Conservation (phyloP, 2,329 filamentous ascomycete genomes). For the Curvularia spicifera region DNA sequence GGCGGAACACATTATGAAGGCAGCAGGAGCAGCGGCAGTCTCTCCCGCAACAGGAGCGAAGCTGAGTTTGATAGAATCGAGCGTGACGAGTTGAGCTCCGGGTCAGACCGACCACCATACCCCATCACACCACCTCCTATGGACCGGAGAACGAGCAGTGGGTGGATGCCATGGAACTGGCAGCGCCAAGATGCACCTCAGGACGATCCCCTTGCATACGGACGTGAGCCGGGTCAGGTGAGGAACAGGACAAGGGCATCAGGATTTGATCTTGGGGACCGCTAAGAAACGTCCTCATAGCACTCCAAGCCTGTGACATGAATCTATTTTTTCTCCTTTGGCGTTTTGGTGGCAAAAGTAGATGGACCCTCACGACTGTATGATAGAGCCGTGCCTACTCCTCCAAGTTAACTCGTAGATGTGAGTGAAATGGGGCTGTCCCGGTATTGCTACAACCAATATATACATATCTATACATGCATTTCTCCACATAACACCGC, state of each 20-base stretch:
- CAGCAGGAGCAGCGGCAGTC: constrained; percentile 45
- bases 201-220: constrained; percentile 47
- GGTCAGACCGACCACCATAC: constrained; percentile 56
- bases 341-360: constrained; percentile 15
- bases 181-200: constrained; percentile 29
- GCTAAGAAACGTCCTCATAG: constrained; percentile 25
- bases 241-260: constrained; percentile 35
- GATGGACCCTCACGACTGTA: constrained; percentile 13
- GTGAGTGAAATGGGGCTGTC: constrained; percentile 4
- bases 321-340: constrained; percentile 4
- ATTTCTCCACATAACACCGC: neutral
- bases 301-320: constrained; percentile 11
- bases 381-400: constrained; percentile 8
- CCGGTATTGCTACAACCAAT: constrained; percentile 4
- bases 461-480: constrained; percentile 8
- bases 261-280: constrained; percentile 45
- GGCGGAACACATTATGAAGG: constrained; percentile 57
- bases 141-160: constrained; percentile 43
- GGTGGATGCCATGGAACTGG: constrained; percentile 62
- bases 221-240: constrained; percentile 34
- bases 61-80: constrained; percentile 90
- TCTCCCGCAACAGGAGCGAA: constrained; percentile 85
- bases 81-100: constrained; percentile 61
- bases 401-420: constrained; percentile 2
- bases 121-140: constrained; percentile 43